Evolutionary conservation across 2,329 filamentous ascomycete species (phyloP), one percentile per base, ranked within the genome.

Genomic region (Fonsecaea pugnacius): DNA sequence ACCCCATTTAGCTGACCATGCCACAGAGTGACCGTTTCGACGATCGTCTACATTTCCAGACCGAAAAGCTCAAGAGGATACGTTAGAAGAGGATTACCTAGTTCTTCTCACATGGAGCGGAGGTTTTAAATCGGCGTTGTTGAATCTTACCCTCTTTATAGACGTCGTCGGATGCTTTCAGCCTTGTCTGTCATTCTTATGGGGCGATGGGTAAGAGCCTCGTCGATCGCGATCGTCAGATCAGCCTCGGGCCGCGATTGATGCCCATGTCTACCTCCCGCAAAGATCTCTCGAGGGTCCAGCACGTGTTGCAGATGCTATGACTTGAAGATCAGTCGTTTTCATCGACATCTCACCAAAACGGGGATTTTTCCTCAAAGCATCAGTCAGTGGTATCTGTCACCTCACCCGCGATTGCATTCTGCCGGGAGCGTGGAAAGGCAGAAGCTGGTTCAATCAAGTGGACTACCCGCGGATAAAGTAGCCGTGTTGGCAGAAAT

Each of bases 11-110:
- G 59, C 65, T 69, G 48, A 69, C 58, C 24, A 24, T 5, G 10
- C 38, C n/a, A 21, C 66, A 70, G 70, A 70, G 70, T 68, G 70
- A 71, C 62, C 60, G 66, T n/a, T 68, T 71, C 64, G 70, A 71
- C 64, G 70, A 71, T 55, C 60, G 69, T 55, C 59, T 71, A 24
- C 66, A 69, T 40, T 64, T 67, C 64, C 67, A 71, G 57, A 70
- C 69, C 21, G 69, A 70, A 50, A 66, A 63, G 52, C 62, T 71
- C 52, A 70, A 71, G 63, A 67, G 70, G 27, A 71, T 71, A 52
- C 65, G 60, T 40, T 70, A 63, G 66, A 24, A 24, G 16, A 18
- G 12, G 30, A 12, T 10, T 32, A 10, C 54, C 27, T 35, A 8
- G n/a, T 32, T 60, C 30, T 30, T 18, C 27, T 48, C 32, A 10